phyloP scores from a whole-genome alignment of 495 filamentous ascomycete species.

The Tuber brumale region DNA sequence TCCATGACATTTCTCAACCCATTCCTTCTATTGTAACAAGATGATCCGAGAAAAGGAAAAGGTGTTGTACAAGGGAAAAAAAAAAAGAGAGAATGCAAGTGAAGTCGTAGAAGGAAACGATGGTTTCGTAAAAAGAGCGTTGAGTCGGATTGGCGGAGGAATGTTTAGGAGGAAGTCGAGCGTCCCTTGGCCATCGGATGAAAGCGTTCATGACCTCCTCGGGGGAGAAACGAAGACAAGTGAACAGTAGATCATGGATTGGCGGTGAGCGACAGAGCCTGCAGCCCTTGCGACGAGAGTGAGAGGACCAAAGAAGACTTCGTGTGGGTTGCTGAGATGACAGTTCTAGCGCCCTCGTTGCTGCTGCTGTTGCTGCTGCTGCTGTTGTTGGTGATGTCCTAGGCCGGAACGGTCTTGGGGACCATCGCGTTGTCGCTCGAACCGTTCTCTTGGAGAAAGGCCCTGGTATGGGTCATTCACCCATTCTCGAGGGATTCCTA shows the following conservation, averaged over 20 bases:
- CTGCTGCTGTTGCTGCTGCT: background rate
- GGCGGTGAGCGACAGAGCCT: background rate
- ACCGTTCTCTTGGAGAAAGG: background rate
- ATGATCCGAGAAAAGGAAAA: background rate
- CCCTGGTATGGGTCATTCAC: background rate
- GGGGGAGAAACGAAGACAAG: background rate
- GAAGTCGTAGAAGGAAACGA: background rate
- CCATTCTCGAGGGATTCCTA: background rate
- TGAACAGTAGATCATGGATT: background rate
- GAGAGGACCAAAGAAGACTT: background rate
- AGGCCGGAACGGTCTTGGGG: background rate
- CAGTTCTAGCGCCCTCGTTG: background rate
- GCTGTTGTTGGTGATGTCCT: background rate
- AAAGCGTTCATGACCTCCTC: background rate
- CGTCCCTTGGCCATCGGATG: background rate
- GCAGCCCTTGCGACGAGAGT: background rate
- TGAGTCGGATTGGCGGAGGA: background rate
- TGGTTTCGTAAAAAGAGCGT: background rate
- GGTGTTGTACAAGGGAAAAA: background rate
- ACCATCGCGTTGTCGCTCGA: fast-evolving
- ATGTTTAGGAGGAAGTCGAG: background rate
- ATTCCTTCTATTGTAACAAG: background rate
- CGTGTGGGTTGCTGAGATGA: background rate
- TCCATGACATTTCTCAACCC: background rate
- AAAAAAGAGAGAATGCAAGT: background rate